Evolutionary conservation across 2,329 filamentous ascomycete genomes (phyloP), one percentile per base, ranked within the genome.

Genomic region (Pyrenophora seminiperda): DNA sequence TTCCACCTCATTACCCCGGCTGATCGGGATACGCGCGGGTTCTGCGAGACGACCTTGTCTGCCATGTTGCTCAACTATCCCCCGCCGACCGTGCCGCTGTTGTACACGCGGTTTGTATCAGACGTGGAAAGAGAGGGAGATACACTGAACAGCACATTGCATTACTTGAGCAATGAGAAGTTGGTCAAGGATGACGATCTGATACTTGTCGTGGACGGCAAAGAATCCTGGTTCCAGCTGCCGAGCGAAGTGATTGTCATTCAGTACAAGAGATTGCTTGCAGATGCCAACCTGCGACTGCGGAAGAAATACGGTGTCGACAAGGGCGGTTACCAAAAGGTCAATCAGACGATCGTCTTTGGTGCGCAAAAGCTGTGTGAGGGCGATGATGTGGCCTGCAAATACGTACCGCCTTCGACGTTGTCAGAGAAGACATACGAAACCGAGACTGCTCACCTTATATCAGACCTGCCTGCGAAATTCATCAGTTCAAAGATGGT

Each of bases 181-280:
- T 65, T 76, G n/a, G 75, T 82, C 14, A 73, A 76, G 18, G 77
- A 85, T 48, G 75, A 83, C 15, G 86, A 89, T 64, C 70, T 90
- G 20, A 79, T 87, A 6, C 71, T 88, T 49, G 76, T 88, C 38
- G 77, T 85, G 5, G 85, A 89, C 64, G 84, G 81, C 1, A 80
- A 83, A 65, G 83, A 88, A 50, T 77, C 84, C 1, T 83, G 84
- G 73, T 83, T 88, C 51, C 86, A 89, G 66, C 74, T 89, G 2
- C 84, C 85, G 0, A 80, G 83, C 2, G 81, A 86, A 33, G 76
- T 88, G 15, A 72, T 89, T 56, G 79, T 89, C 19, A 73, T 80
- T 56, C 79, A 86, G 34, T 89, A 88, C 67, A 81, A 84, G 56
- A 72, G 76, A 11, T 72, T 83, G 13, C 66, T 81, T 14, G 72